Evolutionary conservation across 2,329 filamentous ascomycete species (phyloP), one percentile per base, ranked within the genome.

Genomic region (Trichoderma asperellum): DNA sequence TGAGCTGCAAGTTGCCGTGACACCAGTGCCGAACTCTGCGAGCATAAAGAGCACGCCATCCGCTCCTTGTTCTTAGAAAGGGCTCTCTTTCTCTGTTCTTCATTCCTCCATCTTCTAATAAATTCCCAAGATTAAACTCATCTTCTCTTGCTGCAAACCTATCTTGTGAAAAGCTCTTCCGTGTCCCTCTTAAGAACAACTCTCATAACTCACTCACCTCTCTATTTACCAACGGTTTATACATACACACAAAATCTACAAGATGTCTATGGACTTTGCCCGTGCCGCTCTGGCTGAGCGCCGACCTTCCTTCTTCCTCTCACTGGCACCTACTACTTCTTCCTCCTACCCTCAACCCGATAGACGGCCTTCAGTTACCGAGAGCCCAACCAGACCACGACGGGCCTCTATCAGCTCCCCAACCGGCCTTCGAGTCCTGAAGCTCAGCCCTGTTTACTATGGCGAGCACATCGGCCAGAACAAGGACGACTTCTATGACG

Each of bases 401-500:
- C 86, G 87, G 77, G 85, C 83, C 72, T 87, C 85, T 69, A 86
- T 84, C 77, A 77, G 84, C 72, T 86, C 78, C 74, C 70, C 68
- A 74, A 75, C 73, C 66, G 77, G 81, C 71, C 79, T 81, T 73
- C 82, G 84, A 70, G 86, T 90, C 77, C 84, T 91, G 73, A 89
- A 89, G 83, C 86, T 91, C 68, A 86, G 86, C 32, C 88, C 88
- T 34, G 87, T 90, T 71, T 86, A 89, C 83, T 89, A 83, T 78
- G 88, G 88, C 73, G 87, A 87, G 81, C 85, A 88, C 78, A 80
- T 81, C 34, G 86, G 83, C 71, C 85, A 85, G 68, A 81, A 87
- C 81, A 84, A 86, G 80, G 83, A 81, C 58, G 87, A 89, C 81
- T 89, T 81, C 76, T 78, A 84, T 78, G 83, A 86, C 74, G 55